phyloP scores from a whole-genome alignment of 2,329 filamentous ascomycete genomes.

The Achaetomium macrosporum region DNA sequence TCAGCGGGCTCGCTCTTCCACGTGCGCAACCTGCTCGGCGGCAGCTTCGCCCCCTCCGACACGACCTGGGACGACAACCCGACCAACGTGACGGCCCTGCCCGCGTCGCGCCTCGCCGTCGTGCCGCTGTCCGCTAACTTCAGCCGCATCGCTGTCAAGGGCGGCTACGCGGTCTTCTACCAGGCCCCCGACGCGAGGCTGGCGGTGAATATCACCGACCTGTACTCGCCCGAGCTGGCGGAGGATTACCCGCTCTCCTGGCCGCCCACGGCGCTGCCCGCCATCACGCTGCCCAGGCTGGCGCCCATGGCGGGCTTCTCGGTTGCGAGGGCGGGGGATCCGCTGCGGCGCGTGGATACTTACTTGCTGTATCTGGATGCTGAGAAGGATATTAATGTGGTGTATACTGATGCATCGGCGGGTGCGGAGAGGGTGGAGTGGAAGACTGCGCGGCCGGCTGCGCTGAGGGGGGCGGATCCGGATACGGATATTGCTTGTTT shows the following conservation, averaged over 20 bases:
- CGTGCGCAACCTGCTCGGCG: constrained; percentile 12
- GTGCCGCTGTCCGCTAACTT: constrained; percentile 16
- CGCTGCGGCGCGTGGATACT: constrained; percentile 11
- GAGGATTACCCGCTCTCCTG: constrained; percentile 9
- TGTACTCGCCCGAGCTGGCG: neutral
- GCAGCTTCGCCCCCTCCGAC: neutral
- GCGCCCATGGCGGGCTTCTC: constrained; percentile 16
- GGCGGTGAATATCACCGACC: constrained; percentile 4
- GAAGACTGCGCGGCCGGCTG: constrained; percentile 12
- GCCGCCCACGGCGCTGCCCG: constrained; percentile 8
- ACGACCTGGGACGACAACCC: constrained; percentile 1
- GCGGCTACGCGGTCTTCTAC: constrained; percentile 20
- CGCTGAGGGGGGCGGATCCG: constrained; percentile 8
- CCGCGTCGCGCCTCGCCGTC: constrained; percentile 8
- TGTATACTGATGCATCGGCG: constrained; percentile 8
- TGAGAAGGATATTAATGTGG: constrained; percentile 11
- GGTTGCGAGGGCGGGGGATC: constrained; percentile 7
- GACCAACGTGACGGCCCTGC: constrained; percentile 2
- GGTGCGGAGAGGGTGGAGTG: neutral
- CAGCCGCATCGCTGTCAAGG: constrained; percentile 5
- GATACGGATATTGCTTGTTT: constrained; percentile 18
- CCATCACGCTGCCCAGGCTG: constrained; percentile 3
- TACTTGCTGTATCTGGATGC: constrained; percentile 17
- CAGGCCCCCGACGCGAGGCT: constrained; percentile 3
- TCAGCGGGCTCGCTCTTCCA: constrained; percentile 6